phyloP scores from a whole-genome alignment of 495 filamentous ascomycete species.

The Lophiostoma macrostomum region DNA sequence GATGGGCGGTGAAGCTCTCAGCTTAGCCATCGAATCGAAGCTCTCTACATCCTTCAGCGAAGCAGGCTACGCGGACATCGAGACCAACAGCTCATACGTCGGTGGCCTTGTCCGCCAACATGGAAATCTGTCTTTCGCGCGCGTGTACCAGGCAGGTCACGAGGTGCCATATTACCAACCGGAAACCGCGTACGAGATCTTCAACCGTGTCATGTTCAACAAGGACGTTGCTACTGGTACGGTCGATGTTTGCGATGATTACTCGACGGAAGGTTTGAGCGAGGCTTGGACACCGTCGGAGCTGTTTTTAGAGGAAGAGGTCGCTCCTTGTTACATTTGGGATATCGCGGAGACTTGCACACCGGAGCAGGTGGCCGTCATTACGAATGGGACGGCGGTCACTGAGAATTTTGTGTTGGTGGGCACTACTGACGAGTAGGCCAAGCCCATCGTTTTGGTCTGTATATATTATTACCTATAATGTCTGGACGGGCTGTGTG shows the following conservation, averaged over 20 bases:
- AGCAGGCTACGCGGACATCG: constrained; percentile 31
- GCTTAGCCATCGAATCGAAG: constrained; percentile 21
- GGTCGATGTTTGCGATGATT: constrained; percentile 5
- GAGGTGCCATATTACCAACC: constrained; percentile 30
- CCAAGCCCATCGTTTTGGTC: too few relatives aligned
- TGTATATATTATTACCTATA: too few relatives aligned
- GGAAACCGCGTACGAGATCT: constrained; percentile 38
- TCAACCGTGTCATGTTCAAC: constrained; percentile 37
- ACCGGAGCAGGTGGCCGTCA: constrained; percentile 24
- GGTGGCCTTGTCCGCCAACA: constrained; percentile 35
- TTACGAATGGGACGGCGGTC: constrained; percentile 30
- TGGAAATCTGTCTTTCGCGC: constrained; percentile 34
- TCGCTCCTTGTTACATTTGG: constrained; percentile 26
- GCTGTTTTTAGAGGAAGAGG: constrained; percentile 11
- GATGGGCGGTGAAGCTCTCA: constrained; percentile 32
- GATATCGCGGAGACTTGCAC: constrained; percentile 21
- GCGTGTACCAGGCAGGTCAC: constrained; percentile 30
- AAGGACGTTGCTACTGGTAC: constrained; percentile 39
- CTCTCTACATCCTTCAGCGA: constrained; percentile 14
- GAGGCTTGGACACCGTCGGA: constrained; percentile 28
- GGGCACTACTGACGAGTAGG: too few relatives aligned
- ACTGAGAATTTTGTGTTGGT: constrained; percentile 23
- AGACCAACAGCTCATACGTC: constrained; percentile 22
- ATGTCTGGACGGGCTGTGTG: too few relatives aligned
- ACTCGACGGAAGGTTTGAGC: constrained; percentile 15